Evolutionary conservation across 225 moss, liverwort and hornwort species (phyloP), one percentile per base, ranked within the genome.

Genomic region (Polytrichum formosum): DNA sequence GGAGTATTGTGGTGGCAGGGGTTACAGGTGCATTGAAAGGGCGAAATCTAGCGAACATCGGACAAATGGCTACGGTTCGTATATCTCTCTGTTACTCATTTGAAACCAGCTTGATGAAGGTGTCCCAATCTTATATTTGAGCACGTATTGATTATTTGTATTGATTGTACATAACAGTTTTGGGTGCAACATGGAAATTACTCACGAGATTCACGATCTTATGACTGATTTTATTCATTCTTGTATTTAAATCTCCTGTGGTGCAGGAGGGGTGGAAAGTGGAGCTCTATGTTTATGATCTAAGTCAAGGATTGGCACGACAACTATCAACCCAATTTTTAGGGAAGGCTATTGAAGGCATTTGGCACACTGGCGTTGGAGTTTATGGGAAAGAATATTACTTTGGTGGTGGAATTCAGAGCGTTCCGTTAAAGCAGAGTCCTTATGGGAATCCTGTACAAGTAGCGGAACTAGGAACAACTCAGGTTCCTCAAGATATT

Each of bases 361-460:
- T 95, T 68, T 95, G 91, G 89, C 94, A 97, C 78, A 97, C 94
- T 17, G 97, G 97, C 58, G 91, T 97, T 23, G 93, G 84, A 64
- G 93, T 91, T 9, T 97, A 91, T 67, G 97, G 97, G 10, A 78
- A 70, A 69, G 97, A 97, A 35, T 94, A 94, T 65, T 97, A 82
- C 69, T 97, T 97, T 33, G 97, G 97, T 70, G 92, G 97, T 35
- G 94, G 97, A 67, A 94, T 97, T 62, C 97, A 97, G 65, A 86
- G 73, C 67, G 90, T 90, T 7, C 88, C 90, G 5, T 64, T 93
- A 4, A 92, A 88, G 13, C 87, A 83, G 31, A 97, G 92, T 58
- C 94, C 94, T 0, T 97, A 97, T 69, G 97, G 97, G 26, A 82
- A 78, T 30, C 97, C 97, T 64, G 67, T 91, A 4, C 86, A 85